Conservation (phyloP, 2,329 filamentous ascomycete genomes). For the Venturia aucupariae region DNA sequence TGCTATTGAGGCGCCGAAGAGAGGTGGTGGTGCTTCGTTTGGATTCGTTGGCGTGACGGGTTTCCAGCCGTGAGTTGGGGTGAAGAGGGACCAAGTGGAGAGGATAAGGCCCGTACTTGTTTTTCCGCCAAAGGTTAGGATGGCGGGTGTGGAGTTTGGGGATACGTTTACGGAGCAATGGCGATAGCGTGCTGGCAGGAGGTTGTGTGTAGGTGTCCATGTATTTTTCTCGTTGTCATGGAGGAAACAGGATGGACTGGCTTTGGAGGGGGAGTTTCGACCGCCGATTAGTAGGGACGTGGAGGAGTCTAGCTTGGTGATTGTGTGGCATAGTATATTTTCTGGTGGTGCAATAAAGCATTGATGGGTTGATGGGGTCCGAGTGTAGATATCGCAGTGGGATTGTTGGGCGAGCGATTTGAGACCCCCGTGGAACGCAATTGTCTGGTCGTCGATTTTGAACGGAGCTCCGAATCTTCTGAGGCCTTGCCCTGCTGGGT, state of each 20-base stretch:
- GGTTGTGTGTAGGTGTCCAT: conserved; percentile 56
- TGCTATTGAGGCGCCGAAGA: conserved; percentile 49
- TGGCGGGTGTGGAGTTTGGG: conserved; percentile 29
- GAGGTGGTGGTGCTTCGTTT: conserved; percentile 27
- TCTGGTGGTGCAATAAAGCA: conserved; percentile 16
- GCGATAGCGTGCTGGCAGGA: conserved; percentile 66
- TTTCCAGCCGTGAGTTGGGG: conserved; percentile 41
- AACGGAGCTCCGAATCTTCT: conserved; percentile 20
- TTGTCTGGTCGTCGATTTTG: conserved; percentile 20
- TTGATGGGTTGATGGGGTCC: background rate
- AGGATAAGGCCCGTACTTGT: conserved; percentile 33
- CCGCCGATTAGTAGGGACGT: conserved; percentile 65
- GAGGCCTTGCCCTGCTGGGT: conserved; percentile 4
- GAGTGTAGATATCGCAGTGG: conserved; percentile 34
- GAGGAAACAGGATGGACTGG: conserved; percentile 67
- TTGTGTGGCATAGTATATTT: conserved; percentile 61
- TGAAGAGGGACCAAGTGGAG: conserved; percentile 38
- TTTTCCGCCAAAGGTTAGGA: conserved; percentile 39
- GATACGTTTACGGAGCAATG: conserved; percentile 53
- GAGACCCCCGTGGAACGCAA: conserved; percentile 37
- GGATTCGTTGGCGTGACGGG: conserved; percentile 20
- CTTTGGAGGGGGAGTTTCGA: conserved; percentile 62
- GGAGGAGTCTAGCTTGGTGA: conserved; percentile 53
- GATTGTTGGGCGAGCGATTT: conserved; percentile 39
- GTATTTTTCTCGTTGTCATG: conserved; percentile 39